These are phyloP conservation scores for Penicillium crystallinum DNA, from an alignment of 495 filamentous ascomycete genomes.

Conservation along the genomic window DNA sequence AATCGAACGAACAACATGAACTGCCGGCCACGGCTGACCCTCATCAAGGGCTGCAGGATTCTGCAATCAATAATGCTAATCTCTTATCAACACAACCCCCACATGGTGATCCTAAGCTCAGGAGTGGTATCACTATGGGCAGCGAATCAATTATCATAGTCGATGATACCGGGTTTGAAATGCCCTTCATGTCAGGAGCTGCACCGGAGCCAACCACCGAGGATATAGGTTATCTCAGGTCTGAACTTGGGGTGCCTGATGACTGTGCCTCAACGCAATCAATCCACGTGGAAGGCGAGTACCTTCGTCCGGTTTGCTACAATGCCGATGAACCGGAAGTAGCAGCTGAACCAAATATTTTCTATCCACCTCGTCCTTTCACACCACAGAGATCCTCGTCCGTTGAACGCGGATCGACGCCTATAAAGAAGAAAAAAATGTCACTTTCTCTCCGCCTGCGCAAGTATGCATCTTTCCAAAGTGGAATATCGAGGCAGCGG, in stretches of 20 bases:
- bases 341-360: constrained; percentile 13
- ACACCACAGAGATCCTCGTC: constrained; percentile 32
- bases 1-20: constrained; percentile 3
- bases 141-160: constrained; percentile 88
- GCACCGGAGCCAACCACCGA: constrained; percentile 8
- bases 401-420: constrained; percentile 24
- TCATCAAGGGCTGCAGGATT: constrained; percentile 1
- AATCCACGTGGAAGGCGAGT: constrained; percentile 23
- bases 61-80: constrained; percentile 1
- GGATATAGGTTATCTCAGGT: constrained; percentile 3
- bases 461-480: constrained; percentile 69
- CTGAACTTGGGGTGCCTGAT: constrained; percentile 5
- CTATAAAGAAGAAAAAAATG: constrained; percentile 19
- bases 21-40: constrained; percentile 2
- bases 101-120: constrained; percentile 23
- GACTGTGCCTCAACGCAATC: constrained; percentile 21
- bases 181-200: constrained; percentile 36
- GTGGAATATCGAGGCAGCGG: constrained; percentile 56
- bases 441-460: constrained; percentile 44
- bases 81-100: constrained; percentile 4
- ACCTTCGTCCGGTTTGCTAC: constrained; percentile 32
- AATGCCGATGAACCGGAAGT: constrained; percentile 19
- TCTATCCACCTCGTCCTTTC: constrained; percentile 13
- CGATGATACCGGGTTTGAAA: constrained; percentile 49
- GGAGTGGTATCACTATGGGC: constrained; percentile 64